Evolutionary conservation across 208 protist genomes (phyloP).

Genomic region (Leishmania tarentolae): DNA sequence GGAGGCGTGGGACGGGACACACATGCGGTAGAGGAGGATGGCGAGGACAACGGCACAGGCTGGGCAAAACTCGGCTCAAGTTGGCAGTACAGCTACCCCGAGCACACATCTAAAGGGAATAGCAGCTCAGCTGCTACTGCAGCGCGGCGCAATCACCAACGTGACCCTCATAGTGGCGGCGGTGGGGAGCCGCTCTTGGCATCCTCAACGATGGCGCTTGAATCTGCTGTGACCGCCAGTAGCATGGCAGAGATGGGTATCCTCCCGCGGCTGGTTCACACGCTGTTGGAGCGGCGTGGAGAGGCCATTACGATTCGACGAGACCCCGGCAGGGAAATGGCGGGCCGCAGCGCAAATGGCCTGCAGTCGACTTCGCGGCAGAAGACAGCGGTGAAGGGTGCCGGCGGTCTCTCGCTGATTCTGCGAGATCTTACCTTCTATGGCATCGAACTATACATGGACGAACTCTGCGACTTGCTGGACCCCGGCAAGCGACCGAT

Average conservation of each 20-base stretch:
- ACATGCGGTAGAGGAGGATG: conserved; percentile 12
- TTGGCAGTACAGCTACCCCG: conserved; percentile 21
- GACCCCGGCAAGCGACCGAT: conserved; percentile 76
- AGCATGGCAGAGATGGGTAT: conserved; percentile 63
- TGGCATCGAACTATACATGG: conserved; percentile 88
- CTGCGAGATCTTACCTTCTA: conserved; percentile 79
- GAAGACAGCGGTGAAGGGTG: conserved; percentile 3
- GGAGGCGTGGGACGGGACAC: conserved; percentile 1
- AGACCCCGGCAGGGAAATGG: conserved; percentile 14
- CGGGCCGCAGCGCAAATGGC: neutral
- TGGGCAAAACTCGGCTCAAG: conserved; percentile 21
- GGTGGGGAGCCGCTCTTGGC: neutral
- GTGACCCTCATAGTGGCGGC: neutral
- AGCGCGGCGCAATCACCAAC: conserved; percentile 1
- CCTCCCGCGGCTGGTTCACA: conserved; percentile 74
- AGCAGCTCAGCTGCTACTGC: conserved; percentile 11
- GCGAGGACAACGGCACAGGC: conserved; percentile 14
- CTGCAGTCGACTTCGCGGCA: conserved; percentile 7
- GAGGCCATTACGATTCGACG: conserved; percentile 46
- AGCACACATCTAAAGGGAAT: neutral
- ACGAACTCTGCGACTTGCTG: conserved; percentile 81
- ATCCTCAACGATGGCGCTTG: neutral
- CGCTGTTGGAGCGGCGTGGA: conserved; percentile 73
- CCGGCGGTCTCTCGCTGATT: conserved; percentile 41
- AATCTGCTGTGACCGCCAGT: neutral